Percentiles rank a stretch among this genome's conserved stretches.
Evolutionary conservation across 345 rosid species (phyloP).

Genomic region (Gossypium stocksii): DNA sequence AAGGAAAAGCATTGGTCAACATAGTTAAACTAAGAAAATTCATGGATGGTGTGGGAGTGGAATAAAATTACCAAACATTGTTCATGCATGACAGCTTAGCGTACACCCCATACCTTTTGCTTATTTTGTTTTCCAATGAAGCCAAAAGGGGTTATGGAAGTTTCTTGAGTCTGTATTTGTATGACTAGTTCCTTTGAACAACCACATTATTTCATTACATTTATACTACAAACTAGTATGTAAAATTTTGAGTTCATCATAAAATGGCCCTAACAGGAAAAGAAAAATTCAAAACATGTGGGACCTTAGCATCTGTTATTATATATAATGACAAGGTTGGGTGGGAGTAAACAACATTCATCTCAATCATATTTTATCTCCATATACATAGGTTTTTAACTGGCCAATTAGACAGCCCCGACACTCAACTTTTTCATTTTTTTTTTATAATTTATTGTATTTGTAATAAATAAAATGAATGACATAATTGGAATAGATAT

Average conservation of each 20-base stretch:
- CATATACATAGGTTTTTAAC: background rate
- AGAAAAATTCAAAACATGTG: background rate
- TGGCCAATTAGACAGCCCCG: background rate
- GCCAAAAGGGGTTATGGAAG: background rate
- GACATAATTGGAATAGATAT: background rate
- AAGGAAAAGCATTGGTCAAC: too few species aligned
- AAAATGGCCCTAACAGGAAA: too few species aligned
- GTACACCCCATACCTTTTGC: slow-evolving; percentile 5
- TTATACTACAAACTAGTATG: too few species aligned
- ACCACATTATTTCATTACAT: too few species aligned
- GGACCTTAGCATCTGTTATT: background rate
- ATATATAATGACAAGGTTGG: background rate
- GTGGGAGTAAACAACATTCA: background rate
- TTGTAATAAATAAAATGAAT: background rate
- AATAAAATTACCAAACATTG: background rate
- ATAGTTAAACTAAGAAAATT: too few species aligned
- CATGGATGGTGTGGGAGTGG: too few species aligned
- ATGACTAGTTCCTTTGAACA: background rate
- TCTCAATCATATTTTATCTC: background rate
- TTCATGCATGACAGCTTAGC: slow-evolving; percentile 12
- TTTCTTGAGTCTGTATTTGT: background rate
- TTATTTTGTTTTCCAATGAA: background rate
- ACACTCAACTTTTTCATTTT: background rate
- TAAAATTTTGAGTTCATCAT: too few species aligned
- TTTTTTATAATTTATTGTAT: background rate